phyloP scores from a whole-genome alignment of 352 stramenopile genomes.

The Phytopythium litorale region DNA sequence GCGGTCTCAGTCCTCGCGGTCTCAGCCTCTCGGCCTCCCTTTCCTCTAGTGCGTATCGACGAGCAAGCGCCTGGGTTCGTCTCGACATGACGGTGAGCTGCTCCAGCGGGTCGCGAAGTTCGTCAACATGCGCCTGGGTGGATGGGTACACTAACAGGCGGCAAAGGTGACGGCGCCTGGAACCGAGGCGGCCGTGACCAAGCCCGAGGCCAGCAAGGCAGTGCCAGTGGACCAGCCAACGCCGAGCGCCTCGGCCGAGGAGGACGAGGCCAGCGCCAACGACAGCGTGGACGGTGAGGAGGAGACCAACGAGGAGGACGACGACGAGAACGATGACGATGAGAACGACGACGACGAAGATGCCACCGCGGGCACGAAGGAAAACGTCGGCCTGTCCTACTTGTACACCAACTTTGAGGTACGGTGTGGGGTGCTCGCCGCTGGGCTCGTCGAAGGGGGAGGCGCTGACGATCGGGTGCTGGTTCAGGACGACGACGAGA shows the following conservation, averaged over 20 bases:
- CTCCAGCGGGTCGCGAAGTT: no score
- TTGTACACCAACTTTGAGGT: conserved; percentile 70
- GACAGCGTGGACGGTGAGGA: no score
- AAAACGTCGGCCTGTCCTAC: conserved; percentile 58
- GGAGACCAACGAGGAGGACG: conserved; percentile 26
- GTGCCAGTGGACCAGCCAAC: not conserved
- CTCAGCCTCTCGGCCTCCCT: no score
- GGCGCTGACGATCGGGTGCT: no score
- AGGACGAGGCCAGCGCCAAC: conserved; percentile 29
- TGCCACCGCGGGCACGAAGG: conserved; percentile 17
- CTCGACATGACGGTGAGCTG: no score
- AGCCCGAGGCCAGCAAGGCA: not conserved
- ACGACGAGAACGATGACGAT: conserved; percentile 12
- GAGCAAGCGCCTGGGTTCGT: no score
- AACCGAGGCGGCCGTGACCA: not conserved
- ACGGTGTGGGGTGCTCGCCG: conserved; percentile 1
- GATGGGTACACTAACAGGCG: conserved; percentile 7
- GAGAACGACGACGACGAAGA: conserved; percentile 17
- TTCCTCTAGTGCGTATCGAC: no score
- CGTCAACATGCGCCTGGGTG: no score
- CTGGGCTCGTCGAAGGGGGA: no score
- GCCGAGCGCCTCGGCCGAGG: conserved; percentile 5
- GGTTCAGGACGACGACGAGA: conserved; percentile 28
- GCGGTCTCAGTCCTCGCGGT: no score
- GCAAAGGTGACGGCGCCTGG: conserved; percentile 5